Percentiles rank a stretch among this genome's conserved stretches.
These are phyloP conservation scores for Phoma sp. DNA, from an alignment of 2,329 filamentous ascomycete species.

Conservation along the genomic window DNA sequence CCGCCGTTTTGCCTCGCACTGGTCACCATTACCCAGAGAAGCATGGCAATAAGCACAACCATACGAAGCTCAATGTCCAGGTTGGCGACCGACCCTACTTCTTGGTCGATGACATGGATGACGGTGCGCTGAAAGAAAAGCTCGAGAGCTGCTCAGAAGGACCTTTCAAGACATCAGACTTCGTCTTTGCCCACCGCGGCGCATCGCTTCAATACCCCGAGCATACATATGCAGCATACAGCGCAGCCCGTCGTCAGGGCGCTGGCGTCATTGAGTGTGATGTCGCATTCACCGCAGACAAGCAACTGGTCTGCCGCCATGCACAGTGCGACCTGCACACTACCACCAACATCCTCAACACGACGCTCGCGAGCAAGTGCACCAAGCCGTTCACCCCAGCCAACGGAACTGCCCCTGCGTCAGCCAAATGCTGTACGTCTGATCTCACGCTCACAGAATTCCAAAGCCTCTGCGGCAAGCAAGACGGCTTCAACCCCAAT, in stretches of 20 bases:
- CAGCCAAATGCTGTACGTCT: slow-evolving; percentile 72
- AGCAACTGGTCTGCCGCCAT: slow-evolving; percentile 48
- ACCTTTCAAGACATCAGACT: slow-evolving; percentile 43
- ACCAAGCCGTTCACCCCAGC: slow-evolving; percentile 45
- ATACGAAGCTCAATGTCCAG: slow-evolving; percentile 40
- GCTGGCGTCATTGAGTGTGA: slow-evolving; percentile 49
- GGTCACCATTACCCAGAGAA: slow-evolving; percentile 24
- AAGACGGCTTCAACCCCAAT: slow-evolving; percentile 65
- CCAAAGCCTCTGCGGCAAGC: slow-evolving; percentile 72
- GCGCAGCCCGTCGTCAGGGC: slow-evolving; percentile 43
- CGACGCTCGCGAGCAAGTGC: slow-evolving; percentile 46
- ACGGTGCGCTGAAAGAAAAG: slow-evolving; percentile 45
- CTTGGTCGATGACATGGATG: slow-evolving; percentile 48
- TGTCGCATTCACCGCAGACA: slow-evolving; percentile 48
- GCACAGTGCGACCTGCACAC: slow-evolving; percentile 49
- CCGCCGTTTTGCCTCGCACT: slow-evolving; percentile 31
- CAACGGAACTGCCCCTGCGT: slow-evolving; percentile 54
- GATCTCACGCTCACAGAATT: slow-evolving; percentile 74
- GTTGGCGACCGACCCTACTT: slow-evolving; percentile 47
- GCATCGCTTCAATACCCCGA: slow-evolving; percentile 47
- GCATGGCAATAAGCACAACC: slow-evolving; percentile 17
- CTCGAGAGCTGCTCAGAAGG: slow-evolving; percentile 47
- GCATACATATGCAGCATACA: slow-evolving; percentile 41
- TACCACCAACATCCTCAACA: slow-evolving; percentile 47
- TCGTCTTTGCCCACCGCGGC: slow-evolving; percentile 47